Conservation (phyloP, 345 rosid species). For the Linum lewisii region DNA sequence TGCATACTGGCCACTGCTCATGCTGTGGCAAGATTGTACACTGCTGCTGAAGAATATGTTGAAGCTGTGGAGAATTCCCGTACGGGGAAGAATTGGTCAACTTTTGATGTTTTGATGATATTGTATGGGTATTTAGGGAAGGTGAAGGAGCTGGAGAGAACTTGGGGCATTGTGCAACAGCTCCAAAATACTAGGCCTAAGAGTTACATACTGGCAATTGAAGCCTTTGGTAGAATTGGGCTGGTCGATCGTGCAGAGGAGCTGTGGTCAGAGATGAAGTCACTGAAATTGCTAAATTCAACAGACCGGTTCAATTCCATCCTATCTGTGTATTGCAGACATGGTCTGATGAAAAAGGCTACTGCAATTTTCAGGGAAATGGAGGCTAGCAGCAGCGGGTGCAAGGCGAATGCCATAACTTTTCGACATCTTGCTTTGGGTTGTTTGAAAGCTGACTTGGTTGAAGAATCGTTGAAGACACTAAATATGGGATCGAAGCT, state of each 20-base stretch:
- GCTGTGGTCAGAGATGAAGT: slow-evolving; percentile 73
- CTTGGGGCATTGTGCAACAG: slow-evolving; percentile 47
- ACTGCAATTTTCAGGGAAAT: slow-evolving; percentile 54
- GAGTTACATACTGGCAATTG: slow-evolving; percentile 61
- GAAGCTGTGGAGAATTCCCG: slow-evolving; percentile 65
- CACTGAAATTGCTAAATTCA: slow-evolving; percentile 38
- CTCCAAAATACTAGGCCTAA: slow-evolving; percentile 50
- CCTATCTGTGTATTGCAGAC: slow-evolving; percentile 59
- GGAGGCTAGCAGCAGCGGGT: slow-evolving; percentile 30
- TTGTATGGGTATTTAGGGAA: slow-evolving; percentile 62
- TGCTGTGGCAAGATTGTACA: slow-evolving; percentile 74
- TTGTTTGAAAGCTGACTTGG: slow-evolving; percentile 53
- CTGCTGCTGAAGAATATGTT: slow-evolving; percentile 64
- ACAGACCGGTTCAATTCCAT: slow-evolving; percentile 73
- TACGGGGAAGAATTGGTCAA: slow-evolving; percentile 78
- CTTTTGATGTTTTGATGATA: slow-evolving; percentile 67
- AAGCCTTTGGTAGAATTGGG: slow-evolving; percentile 64
- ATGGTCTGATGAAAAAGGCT: slow-evolving; percentile 54
- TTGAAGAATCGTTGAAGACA: slow-evolving; percentile 62
- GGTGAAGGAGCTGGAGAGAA: slow-evolving; percentile 49
- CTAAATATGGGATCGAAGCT: slow-evolving; percentile 41
- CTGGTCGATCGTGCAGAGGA: slow-evolving; percentile 57
- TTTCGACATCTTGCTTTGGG: slow-evolving; percentile 81
- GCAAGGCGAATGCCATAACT: slow-evolving; percentile 74
- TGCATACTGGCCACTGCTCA: slow-evolving; percentile 83